Conservation (phyloP, 2,329 filamentous ascomycete genomes). For the Cryphonectria parasitica region DNA sequence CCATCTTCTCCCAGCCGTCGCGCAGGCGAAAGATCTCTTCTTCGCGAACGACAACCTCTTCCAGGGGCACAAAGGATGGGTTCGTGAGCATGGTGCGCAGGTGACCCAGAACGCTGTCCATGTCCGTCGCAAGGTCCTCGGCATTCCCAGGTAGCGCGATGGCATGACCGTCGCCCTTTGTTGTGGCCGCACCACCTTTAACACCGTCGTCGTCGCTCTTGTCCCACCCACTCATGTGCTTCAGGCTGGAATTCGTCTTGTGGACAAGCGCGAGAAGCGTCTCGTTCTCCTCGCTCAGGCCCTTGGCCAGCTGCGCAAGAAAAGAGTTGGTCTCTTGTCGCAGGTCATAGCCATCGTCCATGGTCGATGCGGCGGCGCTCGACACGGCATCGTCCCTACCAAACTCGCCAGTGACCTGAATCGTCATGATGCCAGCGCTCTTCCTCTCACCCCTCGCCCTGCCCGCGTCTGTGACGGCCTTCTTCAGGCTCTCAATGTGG, state of each 20-base stretch:
- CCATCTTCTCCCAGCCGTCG: constrained; percentile 92
- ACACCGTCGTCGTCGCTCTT: constrained; percentile 36
- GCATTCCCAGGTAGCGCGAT: constrained; percentile 45
- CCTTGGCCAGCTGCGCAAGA: constrained; percentile 80
- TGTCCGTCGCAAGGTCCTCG: constrained; percentile 73
- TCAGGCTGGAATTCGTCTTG: constrained; percentile 71
- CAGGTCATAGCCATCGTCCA: constrained; percentile 68
- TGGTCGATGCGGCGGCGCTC: constrained; percentile 32
- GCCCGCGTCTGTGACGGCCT: constrained; percentile 75
- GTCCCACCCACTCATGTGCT: constrained; percentile 67
- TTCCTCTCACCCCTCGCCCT: constrained; percentile 62
- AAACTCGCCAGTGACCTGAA: constrained; percentile 60
- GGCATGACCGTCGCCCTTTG: constrained; percentile 34
- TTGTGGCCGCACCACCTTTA: not conserved
- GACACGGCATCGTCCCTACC: constrained; percentile 45
- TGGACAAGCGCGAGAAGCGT: constrained; percentile 72
- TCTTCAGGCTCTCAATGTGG: constrained; percentile 87
- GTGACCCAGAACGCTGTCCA: constrained; percentile 79
- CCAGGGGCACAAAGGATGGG: constrained; percentile 92
- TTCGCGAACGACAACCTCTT: constrained; percentile 91
- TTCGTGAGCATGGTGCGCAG: constrained; percentile 86
- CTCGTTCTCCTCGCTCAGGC: constrained; percentile 91
- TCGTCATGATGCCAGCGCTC: constrained; percentile 58
- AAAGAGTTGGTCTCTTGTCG: constrained; percentile 90
- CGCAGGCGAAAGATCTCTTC: constrained; percentile 85